phyloP scores from a whole-genome alignment of 2,329 filamentous ascomycete genomes.

The Stagonosporopsis chrysanthemi region DNA sequence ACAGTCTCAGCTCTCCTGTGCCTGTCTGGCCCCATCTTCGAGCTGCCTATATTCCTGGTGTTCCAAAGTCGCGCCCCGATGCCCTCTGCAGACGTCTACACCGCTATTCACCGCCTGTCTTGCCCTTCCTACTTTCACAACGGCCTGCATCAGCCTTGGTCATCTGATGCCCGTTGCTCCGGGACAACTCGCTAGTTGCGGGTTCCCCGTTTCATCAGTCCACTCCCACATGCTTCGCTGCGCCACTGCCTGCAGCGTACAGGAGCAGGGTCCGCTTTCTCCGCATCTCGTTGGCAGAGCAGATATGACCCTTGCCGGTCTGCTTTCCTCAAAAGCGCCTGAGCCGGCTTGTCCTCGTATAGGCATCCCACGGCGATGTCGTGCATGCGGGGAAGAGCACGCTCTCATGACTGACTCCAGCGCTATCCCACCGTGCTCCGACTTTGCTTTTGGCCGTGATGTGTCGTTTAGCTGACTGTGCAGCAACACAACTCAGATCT shows the following conservation, averaged over 20 bases:
- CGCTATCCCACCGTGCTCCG: conserved; percentile 26
- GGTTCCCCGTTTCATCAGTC: conserved; percentile 29
- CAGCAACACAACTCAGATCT: conserved; percentile 1
- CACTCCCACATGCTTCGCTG: conserved; percentile 25
- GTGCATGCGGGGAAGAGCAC: conserved; percentile 37
- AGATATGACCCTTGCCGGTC: conserved; percentile 22
- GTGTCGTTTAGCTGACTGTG: conserved; percentile 19
- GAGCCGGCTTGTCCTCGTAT: conserved; percentile 35
- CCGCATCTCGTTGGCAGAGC: conserved; percentile 31
- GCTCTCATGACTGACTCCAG: conserved; percentile 21
- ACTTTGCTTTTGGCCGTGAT: conserved; percentile 19
- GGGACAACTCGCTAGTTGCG: conserved; percentile 23
- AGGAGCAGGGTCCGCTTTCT: conserved; percentile 22
- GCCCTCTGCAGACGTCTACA: conserved; percentile 6
- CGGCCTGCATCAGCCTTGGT: conserved; percentile 27
- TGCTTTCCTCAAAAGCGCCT: conserved; percentile 40
- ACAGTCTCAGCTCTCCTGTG: conserved; percentile 10
- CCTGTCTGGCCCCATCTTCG: not conserved
- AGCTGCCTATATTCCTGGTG: conserved; percentile 8
- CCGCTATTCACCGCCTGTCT: conserved; percentile 17
- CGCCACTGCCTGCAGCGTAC: conserved; percentile 33
- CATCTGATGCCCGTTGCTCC: conserved; percentile 41
- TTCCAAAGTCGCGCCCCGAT: conserved; percentile 3
- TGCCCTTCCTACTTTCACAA: conserved; percentile 10
- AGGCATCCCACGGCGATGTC: conserved; percentile 5